Evolutionary conservation across 1,284 basidiomycete species (phyloP), one percentile per base, ranked within the genome.

Genomic region (Schizophyllum commune): DNA sequence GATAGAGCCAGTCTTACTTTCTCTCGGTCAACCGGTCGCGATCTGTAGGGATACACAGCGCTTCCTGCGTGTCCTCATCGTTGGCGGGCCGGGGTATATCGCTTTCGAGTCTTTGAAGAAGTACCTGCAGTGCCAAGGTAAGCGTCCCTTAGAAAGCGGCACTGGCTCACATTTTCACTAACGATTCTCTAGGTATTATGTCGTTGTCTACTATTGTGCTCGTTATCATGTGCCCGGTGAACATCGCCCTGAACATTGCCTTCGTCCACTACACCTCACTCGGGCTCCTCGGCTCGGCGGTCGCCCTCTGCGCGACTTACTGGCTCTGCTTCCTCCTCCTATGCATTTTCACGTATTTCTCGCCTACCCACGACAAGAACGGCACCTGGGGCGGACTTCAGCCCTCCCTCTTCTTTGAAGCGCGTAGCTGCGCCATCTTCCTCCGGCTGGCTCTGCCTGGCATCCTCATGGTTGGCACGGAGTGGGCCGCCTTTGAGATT

Each of bases 401-500:
- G 53, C 69, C 75, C 13, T 65, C 67, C 0, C 67, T 73, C 15
- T 79, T 81, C n/a, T 66, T 88, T 58, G 77, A 86, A 62, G 54
- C 68, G 5, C 68, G 70, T 20, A 79, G 82, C 64, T 86, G 84
- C 65, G 63, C 74, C 34, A 67, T 68, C 15, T 89, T 91, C 69
- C 75, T 89, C 20, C 79, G 78, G 62, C 77, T 91, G 54, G 88
- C 88, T 0, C 66, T 91, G 21, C 86, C 88, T 0, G 89, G 89
- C 0, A 88, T 91, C 52, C 67, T 89, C 22, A 90, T 91, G 88
- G 81, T 91, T 33, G 88, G 86, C 22, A 88, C 88, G 3, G 88
- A 91, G 74, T 89, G 87, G 87, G 85, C 85, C 55, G 88, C 88
- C 0, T 91, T 91, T 65, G 88, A 91, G 68, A 89, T 91, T 52